A percentile compares a stretch with the other conserved stretches of the same genome.
Conservation (phyloP, 2,329 filamentous ascomycete genomes). For the Amylocarpus encephaloides region DNA sequence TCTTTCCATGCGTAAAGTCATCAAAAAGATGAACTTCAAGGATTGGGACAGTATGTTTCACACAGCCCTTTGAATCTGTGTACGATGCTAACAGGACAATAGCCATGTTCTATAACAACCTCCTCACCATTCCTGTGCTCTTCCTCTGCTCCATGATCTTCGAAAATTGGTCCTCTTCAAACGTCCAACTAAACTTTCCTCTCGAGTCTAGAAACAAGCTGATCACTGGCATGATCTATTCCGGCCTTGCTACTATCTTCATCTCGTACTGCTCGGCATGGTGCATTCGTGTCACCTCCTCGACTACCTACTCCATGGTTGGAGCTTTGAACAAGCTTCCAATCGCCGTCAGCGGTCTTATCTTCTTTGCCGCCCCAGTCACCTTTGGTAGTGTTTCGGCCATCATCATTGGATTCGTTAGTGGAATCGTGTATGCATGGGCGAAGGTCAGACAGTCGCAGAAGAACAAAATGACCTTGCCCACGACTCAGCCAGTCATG, state of each 20-base stretch:
- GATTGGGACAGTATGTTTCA: conserved; percentile 88
- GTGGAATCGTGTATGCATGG: conserved; percentile 83
- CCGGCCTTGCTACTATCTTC: conserved; percentile 86
- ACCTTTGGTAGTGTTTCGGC: conserved; percentile 89
- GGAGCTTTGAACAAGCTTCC: conserved; percentile 97
- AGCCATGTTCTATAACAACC: conserved; percentile 99
- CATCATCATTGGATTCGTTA: conserved; percentile 85
- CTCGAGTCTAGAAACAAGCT: conserved; percentile 70
- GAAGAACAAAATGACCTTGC: conserved; percentile 57
- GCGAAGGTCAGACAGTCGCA: conserved; percentile 77
- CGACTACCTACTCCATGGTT: conserved; percentile 98
- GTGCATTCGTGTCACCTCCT: conserved; percentile 96
- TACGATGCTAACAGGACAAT: conserved; percentile 29
- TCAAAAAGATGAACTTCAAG: conserved; percentile 99
- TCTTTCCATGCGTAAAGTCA: conserved; percentile 92
- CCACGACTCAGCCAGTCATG: conserved; percentile 64
- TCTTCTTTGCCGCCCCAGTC: conserved; percentile 94
- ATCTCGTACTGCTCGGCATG: conserved; percentile 99
- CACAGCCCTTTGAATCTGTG: not conserved
- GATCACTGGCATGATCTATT: conserved; percentile 85
- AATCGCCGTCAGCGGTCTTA: conserved; percentile 81
- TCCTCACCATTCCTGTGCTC: conserved; percentile 90
- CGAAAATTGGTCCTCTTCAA: conserved; percentile 87
- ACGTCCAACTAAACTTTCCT: conserved; percentile 85
- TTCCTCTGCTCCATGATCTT: conserved; percentile 72